A percentile compares a stretch with the other conserved stretches of the same genome.
These are phyloP conservation scores for Colletotrichum lindemuthianum DNA, from an alignment of 2,329 filamentous ascomycete species.

Conservation along the genomic window DNA sequence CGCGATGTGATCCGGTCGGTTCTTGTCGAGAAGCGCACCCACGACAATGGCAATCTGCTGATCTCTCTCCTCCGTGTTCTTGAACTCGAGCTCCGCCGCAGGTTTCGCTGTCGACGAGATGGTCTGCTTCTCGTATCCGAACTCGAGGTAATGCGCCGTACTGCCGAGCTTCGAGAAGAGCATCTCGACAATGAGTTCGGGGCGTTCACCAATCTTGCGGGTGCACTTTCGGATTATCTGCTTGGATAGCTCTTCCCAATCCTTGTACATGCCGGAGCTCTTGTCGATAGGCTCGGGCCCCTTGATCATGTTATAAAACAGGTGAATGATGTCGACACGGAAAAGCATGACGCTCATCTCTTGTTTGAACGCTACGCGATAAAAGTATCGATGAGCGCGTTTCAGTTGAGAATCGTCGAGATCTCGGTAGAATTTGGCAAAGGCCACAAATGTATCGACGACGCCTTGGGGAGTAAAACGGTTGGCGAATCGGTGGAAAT, in stretches of 20 bases:
- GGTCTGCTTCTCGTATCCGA: conserved; percentile 86
- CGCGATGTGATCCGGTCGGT: conserved; percentile 76
- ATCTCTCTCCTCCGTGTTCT: conserved; percentile 72
- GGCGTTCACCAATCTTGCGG: conserved; percentile 86
- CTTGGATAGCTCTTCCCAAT: conserved; percentile 90
- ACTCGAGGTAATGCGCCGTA: conserved; percentile 88
- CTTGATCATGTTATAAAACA: conserved; percentile 92
- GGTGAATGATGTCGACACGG: conserved; percentile 86
- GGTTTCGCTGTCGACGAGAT: conserved; percentile 68
- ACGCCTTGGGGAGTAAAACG: conserved; percentile 87
- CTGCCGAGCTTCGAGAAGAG: conserved; percentile 91
- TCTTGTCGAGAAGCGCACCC: conserved; percentile 81
- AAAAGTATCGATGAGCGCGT: conserved; percentile 92
- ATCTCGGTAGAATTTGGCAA: conserved; percentile 83
- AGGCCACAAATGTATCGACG: conserved; percentile 87
- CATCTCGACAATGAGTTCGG: conserved; percentile 88
- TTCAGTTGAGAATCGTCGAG: conserved; percentile 84
- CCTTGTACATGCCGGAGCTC: conserved; percentile 74
- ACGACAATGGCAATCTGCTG: conserved; percentile 84
- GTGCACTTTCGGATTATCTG: conserved; percentile 85
- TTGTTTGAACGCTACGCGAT: conserved; percentile 93
- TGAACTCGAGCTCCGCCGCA: conserved; percentile 86
- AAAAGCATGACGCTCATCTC: conserved; percentile 90
- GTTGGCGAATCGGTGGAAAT: conserved; percentile 84
- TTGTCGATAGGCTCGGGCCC: conserved; percentile 81